A percentile compares a stretch with the other conserved stretches of the same genome.
These are phyloP conservation scores for Berkeleyomyces rouxiae DNA, from an alignment of 2,329 filamentous ascomycete genomes.

Conservation along the genomic window DNA sequence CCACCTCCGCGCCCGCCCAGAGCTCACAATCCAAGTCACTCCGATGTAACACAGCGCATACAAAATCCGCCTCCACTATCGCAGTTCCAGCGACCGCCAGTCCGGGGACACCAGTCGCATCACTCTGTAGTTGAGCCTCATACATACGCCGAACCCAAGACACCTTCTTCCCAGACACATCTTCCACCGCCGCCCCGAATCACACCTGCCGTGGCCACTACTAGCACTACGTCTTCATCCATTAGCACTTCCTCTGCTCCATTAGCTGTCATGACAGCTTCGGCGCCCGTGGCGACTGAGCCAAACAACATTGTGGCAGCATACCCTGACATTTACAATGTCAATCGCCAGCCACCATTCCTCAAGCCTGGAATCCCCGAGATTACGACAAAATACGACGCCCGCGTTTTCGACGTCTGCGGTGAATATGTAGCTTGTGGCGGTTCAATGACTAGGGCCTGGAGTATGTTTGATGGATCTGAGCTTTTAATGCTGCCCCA, in stretches of 20 bases:
- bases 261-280: slow-evolving; percentile 8
- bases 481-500: slow-evolving; percentile 66
- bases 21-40: slow-evolving; percentile 2
- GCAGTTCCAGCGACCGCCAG: slow-evolving; percentile 7
- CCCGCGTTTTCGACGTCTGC: slow-evolving; percentile 71
- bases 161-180: background rate
- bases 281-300: slow-evolving; percentile 21
- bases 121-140: slow-evolving; percentile 9
- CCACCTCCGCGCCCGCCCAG: slow-evolving; percentile 10
- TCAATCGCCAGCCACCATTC: slow-evolving; percentile 68
- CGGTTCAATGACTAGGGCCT: slow-evolving; percentile 73
- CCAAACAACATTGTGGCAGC: slow-evolving; percentile 37
- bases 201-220: slow-evolving; percentile 14
- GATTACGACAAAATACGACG: slow-evolving; percentile 74
- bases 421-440: slow-evolving; percentile 77
- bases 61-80: slow-evolving; percentile 2
- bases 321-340: slow-evolving; percentile 70
- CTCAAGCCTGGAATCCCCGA: slow-evolving; percentile 57
- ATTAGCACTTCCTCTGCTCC: slow-evolving; percentile 13
- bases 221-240: slow-evolving; percentile 13
- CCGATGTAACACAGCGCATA: background rate
- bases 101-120: slow-evolving; percentile 11
- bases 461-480: slow-evolving; percentile 72
- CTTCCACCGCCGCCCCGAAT: slow-evolving; percentile 7
- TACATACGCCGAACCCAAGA: slow-evolving; percentile 4